Base-by-base conservation (phyloP, 306 rosid genomes). In the Phaseolus lunatus region DNA sequence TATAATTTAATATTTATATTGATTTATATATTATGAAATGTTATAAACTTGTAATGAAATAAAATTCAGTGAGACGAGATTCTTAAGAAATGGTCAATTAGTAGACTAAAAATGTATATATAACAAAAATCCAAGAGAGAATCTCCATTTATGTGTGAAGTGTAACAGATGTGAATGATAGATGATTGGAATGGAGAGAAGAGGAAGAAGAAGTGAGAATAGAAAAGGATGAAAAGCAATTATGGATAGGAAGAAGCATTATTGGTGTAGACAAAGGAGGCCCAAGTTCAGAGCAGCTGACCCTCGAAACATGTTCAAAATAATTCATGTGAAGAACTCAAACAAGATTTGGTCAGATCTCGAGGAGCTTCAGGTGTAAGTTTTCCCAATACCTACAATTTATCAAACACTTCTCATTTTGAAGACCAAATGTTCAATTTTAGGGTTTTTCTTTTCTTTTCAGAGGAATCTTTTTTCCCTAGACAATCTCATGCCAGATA, bases 241-340 rank as follows among this genome's bases (percentile, higher is more conserved):
- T 43, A 83, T 72, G 75, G 13, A 67, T 43, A 67, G 62, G 39
- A 59, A 75, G 13, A 9, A 12, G 44, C 77, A 83, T 83, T 73
- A 83, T 73, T 78, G 62, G 56, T 44, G 73, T 22, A 67, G 80
- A 83, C 73, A 67, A 73, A 62, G 74, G 72, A 66, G 82, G 86
- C 77, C 86, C 79, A 70, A 62, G 45, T 65, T 76, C 74, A 76
- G 82, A 76, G 77, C 0, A 47, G 10, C 77, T 73, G 83, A 73
- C 76, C 75, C 82, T 72, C 48, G 4, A 67, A 82, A 77, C 85
- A 77, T 54, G 79, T 47, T 72, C 58, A 24, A 82, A 63, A 77
- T 77, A 71, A 72, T 82, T 52, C 82, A 13, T 76, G 18, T 64
- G 47, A 70, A 82, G 70, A 82, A 70, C 62, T 49, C 58, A 49